Percentiles rank a stretch among this genome's conserved stretches.
These are phyloP conservation scores for Phtheirospermum japonicum DNA, from an alignment of 257 asterid genomes.

Conservation along the genomic window DNA sequence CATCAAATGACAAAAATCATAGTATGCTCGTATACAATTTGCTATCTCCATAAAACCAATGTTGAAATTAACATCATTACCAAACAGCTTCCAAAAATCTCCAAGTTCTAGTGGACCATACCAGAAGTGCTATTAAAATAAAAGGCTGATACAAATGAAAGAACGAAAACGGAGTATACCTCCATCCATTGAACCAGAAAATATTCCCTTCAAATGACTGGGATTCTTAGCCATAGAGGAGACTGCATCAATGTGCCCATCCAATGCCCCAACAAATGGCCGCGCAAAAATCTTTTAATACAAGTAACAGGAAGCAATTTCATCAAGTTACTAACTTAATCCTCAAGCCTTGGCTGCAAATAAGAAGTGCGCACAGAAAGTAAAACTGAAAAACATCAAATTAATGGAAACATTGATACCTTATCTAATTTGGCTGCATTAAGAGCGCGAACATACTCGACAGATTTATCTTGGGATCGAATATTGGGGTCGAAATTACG, in stretches of 20 bases:
- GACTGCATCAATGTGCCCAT: constrained; percentile 85
- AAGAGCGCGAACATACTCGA: constrained; percentile 90
- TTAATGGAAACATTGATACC: constrained; percentile 35
- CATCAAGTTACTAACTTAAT: neutral
- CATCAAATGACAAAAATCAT: neutral
- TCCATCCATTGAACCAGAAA: constrained; percentile 96
- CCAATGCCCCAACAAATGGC: constrained; percentile 95
- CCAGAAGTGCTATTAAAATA: constrained; percentile 10
- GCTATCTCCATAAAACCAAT: neutral
- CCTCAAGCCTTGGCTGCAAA: neutral
- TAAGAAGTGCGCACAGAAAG: neutral
- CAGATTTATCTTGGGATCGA: constrained; percentile 82
- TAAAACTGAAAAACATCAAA: neutral
- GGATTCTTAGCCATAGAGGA: constrained; percentile 92
- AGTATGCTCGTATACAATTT: neutral
- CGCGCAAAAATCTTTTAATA: constrained; percentile 65
- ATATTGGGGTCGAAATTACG: constrained; percentile 83
- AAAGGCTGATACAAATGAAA: neutral
- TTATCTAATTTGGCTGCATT: constrained; percentile 90
- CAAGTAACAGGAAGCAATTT: neutral
- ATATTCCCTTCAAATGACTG: constrained; percentile 70
- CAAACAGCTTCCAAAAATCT: neutral
- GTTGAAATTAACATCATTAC: constrained; percentile 6
- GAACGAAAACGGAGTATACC: constrained; percentile 38
- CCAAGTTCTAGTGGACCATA: neutral